Conservation (phyloP, 768 basidiomycete genomes). For the Collybia sordida region DNA sequence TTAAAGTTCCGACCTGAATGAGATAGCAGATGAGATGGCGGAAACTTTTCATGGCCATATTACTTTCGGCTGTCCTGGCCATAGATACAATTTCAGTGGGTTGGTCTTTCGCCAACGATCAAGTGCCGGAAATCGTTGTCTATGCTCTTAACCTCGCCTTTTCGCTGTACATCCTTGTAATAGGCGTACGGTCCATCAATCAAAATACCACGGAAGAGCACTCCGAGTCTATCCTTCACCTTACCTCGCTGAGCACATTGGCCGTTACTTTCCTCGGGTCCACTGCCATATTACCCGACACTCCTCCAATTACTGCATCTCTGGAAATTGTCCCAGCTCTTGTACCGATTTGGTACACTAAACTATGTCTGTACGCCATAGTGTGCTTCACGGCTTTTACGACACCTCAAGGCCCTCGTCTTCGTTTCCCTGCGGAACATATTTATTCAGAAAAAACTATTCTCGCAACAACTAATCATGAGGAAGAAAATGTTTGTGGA, state of each 20-base stretch:
- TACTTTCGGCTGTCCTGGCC: conserved; percentile 46
- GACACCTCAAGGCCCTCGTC: conserved; percentile 71
- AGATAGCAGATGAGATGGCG: conserved; percentile 53
- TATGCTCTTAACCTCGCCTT: conserved; percentile 48
- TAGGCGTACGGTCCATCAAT: conserved; percentile 54
- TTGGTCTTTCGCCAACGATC: conserved; percentile 41
- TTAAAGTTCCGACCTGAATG: too few relatives aligned
- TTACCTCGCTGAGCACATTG: conserved; percentile 54
- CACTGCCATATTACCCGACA: conserved; percentile 57
- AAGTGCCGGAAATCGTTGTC: conserved; percentile 30
- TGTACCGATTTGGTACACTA: conserved; percentile 49
- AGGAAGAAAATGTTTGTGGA: conserved; percentile 74
- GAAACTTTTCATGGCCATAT: conserved; percentile 50
- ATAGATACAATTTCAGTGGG: conserved; percentile 57
- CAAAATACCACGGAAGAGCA: conserved; percentile 40
- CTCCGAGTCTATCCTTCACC: conserved; percentile 55
- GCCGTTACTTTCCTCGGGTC: conserved; percentile 44
- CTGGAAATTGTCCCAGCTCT: conserved; percentile 17
- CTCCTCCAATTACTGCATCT: conserved; percentile 29
- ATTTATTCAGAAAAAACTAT: conserved; percentile 78
- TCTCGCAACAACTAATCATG: conserved; percentile 52
- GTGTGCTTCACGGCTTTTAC: conserved; percentile 39
- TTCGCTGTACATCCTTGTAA: conserved; percentile 56
- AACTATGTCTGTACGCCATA: conserved; percentile 49
- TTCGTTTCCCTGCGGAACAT: conserved; percentile 68